These are phyloP conservation scores for Lactarius sanguifluus DNA, from an alignment of 768 basidiomycete species.

Conservation along the genomic window DNA sequence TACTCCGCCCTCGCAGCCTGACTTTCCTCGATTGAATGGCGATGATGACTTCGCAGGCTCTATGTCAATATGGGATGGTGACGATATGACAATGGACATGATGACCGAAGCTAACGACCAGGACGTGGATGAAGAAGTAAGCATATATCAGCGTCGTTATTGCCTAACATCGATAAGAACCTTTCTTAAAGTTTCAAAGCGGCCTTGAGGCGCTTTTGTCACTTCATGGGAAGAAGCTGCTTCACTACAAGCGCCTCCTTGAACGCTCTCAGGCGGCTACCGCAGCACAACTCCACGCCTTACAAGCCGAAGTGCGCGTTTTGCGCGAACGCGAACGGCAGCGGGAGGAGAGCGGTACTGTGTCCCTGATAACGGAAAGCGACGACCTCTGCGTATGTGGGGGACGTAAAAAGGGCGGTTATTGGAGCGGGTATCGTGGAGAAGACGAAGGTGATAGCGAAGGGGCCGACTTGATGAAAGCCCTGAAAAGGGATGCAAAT, in stretches of 20 bases:
- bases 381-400: constrained; percentile 53
- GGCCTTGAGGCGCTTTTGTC: constrained; percentile 43
- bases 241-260: constrained; percentile 74
- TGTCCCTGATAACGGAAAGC: constrained; percentile 26
- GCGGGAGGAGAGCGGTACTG: constrained; percentile 32
- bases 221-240: constrained; percentile 55
- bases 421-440: constrained; percentile 70
- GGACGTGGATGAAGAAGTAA: constrained; percentile 70
- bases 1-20: constrained; percentile 18
- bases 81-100: constrained; percentile 71
- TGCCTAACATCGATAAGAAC: constrained; percentile 6
- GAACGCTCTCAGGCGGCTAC: constrained; percentile 78
- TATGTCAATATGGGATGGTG: constrained; percentile 48
- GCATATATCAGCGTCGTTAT: constrained; percentile 13
- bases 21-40: constrained; percentile 34
- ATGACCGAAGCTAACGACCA: constrained; percentile 57
- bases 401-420: constrained; percentile 59
- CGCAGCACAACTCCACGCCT: constrained; percentile 79
- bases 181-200: constrained; percentile 42
- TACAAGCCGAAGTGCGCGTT: constrained; percentile 77
- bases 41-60: constrained; percentile 31
- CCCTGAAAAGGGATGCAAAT: constrained; percentile 46
- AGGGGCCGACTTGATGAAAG: constrained; percentile 50
- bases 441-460: constrained; percentile 47
- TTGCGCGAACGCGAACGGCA: constrained; percentile 49